phyloP scores from a whole-genome alignment of 75 land plant species.

The Cryptomeria japonica region DNA sequence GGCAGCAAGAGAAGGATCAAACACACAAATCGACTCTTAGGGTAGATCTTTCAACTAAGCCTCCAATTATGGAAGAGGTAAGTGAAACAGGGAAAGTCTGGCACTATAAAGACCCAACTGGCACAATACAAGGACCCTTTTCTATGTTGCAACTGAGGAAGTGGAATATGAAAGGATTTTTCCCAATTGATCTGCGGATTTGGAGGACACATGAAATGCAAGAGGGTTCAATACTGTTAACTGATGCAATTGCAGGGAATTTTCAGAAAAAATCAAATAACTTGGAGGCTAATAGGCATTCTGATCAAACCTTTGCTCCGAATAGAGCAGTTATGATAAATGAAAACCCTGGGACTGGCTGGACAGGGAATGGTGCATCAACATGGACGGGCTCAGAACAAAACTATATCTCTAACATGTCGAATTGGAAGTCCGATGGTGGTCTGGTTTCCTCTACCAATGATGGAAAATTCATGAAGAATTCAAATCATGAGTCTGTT shows the following conservation, averaged over 20 bases:
- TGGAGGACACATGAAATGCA: conserved; percentile 62
- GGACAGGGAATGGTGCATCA: not conserved
- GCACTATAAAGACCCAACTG: conserved; percentile 88
- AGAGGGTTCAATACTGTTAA: conserved; percentile 63
- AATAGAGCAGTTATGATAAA: not conserved
- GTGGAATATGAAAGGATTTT: conserved; percentile 81
- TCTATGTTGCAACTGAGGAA: conserved; percentile 87
- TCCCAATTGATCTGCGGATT: conserved; percentile 71
- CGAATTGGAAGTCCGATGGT: not conserved
- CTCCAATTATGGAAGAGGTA: not conserved
- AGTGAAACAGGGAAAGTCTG: conserved; percentile 83
- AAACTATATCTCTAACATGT: not conserved
- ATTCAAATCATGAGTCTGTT: not conserved
- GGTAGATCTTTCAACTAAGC: not conserved
- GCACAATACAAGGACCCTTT: conserved; percentile 93
- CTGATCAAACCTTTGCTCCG: not conserved
- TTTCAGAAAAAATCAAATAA: conserved; percentile 30
- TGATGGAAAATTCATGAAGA: not conserved
- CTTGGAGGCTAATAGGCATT: conserved; percentile 1
- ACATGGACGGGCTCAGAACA: conserved; percentile 7
- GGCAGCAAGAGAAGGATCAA: conserved; percentile 8
- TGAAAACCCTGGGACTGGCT: not conserved
- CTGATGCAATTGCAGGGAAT: conserved; percentile 69
- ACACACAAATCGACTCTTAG: not conserved
- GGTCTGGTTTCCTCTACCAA: not conserved